These are phyloP conservation scores for Scalesia atractyloides DNA, from an alignment of 129 eudicot genomes.

Conservation along the genomic window DNA sequence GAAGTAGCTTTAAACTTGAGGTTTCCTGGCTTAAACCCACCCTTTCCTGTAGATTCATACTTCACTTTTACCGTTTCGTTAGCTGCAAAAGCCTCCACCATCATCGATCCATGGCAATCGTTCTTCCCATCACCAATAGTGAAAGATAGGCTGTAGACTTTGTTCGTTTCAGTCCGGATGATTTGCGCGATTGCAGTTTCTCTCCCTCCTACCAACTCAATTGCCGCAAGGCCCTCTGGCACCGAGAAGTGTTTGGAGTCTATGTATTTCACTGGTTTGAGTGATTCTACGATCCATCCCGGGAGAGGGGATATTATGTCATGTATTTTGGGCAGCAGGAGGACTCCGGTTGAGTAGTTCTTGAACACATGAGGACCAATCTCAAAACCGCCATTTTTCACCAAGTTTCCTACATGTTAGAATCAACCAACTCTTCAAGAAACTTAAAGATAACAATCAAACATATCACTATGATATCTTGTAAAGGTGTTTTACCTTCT, in stretches of 20 bases:
- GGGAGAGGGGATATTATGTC: conserved; percentile 66
- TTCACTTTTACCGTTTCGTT: conserved; percentile 46
- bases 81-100: conserved; percentile 74
- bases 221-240: conserved; percentile 59
- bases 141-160: conserved; percentile 47
- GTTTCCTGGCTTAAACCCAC: conserved; percentile 32
- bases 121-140: conserved; percentile 69
- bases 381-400: conserved; percentile 74
- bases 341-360: conserved; percentile 68
- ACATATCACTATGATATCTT: not conserved
- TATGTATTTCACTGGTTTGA: conserved; percentile 69
- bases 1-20: conserved; percentile 51
- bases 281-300: conserved; percentile 77
- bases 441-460: not conserved
- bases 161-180: conserved; percentile 49
- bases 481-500: conserved; percentile 28
- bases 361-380: conserved; percentile 69
- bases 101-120: conserved; percentile 68
- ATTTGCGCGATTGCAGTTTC: conserved; percentile 72
- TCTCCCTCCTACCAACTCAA: conserved; percentile 70
- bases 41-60: conserved; percentile 46
- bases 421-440: not conserved
- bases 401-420: conserved; percentile 51
- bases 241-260: conserved; percentile 65
- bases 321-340: conserved; percentile 57